Evolutionary conservation across 805 yeast genomes (phyloP), one percentile per base, ranked within the genome.

Genomic region (Lipomyces anomalus): DNA sequence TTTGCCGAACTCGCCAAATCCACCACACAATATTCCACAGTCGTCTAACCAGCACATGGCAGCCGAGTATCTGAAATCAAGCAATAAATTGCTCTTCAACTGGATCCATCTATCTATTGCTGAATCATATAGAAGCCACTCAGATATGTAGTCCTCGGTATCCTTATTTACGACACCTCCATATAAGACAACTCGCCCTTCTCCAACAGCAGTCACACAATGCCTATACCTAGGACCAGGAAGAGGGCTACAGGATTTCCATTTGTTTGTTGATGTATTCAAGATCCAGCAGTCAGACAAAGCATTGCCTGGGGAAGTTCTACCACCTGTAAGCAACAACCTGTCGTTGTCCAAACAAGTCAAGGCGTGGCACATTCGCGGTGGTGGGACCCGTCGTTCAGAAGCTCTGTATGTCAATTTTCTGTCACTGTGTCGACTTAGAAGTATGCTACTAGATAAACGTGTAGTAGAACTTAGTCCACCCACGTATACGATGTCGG

Each of bases 311-410:
- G 95, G 94, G 1, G 78, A 70, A 2, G 72, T 63, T 49, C 94
- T 70, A 3, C 95, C 95, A 2, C 92, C 94, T 28, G 76, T 63
- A 3, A 82, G 50, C 1, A 80, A 44, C 0, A 66, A 35, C 0
- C 55, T 58, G 1, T 60, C 58, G 11, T 59, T 53, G 2, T 47
- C 55, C 1, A 74, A 32, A 0, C 57, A 43, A 0, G 75, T 70
- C 28, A 78, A 53, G 0, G 79, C 67, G 55, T 83, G 89, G 48
- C 82, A 72, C 76, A 79, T 73, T 46, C 89, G 67, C 6, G 77
- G 67, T 0, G 61, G 46, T 32, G 59, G 46, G 17, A 47, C 42
- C 16, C 43, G 28, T n/a, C n/a, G n/a, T n/a, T n/a, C n/a, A n/a
- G n/a, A n/a, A n/a, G n/a, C n/a, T n/a, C n/a, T n/a, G n/a, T n/a